These are phyloP conservation scores for Forsythia suspensa DNA, from an alignment of 257 asterid species.

Conservation along the genomic window DNA sequence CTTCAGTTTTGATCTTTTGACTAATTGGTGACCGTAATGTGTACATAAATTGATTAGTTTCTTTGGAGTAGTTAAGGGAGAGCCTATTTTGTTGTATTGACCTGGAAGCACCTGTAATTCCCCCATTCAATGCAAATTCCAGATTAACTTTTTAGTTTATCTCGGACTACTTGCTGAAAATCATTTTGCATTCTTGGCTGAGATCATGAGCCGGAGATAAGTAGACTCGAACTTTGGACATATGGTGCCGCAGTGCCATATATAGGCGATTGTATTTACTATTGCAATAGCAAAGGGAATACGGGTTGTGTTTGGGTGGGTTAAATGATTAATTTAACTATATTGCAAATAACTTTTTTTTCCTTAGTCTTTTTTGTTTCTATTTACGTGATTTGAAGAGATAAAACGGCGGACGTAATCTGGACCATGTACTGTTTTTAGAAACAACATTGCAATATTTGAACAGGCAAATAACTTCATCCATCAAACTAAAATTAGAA, in stretches of 20 bases:
- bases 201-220: not conserved
- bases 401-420: no score
- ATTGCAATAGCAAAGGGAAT: not conserved
- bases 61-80: slow-evolving; percentile 20
- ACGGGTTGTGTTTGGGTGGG: not conserved
- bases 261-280: not conserved
- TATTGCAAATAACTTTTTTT: no score
- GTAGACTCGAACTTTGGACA: not conserved
- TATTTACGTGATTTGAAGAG: no score
- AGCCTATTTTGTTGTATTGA: slow-evolving; percentile 37
- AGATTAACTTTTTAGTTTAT: not conserved
- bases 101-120: slow-evolving; percentile 33
- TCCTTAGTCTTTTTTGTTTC: no score
- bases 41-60: slow-evolving; percentile 53
- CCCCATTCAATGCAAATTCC: slow-evolving; percentile 25
- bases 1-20: slow-evolving; percentile 43
- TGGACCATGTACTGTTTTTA: no score
- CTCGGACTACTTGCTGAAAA: not conserved
- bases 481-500: no score
- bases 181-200: not conserved
- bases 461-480: no score
- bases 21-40: slow-evolving; percentile 45
- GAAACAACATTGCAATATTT: no score
- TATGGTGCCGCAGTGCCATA: not conserved
- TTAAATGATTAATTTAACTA: no score